phyloP scores from a whole-genome alignment of 2,329 filamentous ascomycete species.

The Hypoxylon sp. region DNA sequence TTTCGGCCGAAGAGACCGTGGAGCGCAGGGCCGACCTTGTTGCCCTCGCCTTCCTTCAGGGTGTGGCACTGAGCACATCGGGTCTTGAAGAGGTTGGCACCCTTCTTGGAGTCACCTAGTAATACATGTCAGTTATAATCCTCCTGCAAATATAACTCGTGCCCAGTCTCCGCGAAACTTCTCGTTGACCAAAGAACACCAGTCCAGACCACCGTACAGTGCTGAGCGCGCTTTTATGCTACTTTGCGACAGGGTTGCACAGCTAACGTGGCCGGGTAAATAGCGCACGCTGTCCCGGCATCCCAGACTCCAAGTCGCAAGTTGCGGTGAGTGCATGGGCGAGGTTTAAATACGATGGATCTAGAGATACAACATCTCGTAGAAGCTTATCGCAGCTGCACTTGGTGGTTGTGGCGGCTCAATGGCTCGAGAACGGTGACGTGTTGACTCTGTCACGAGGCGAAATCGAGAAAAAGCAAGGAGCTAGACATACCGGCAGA shows the following conservation, averaged over 20 bases:
- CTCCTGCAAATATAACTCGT: not conserved
- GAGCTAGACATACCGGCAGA: conserved; percentile 57
- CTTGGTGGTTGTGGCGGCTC: conserved; percentile 23
- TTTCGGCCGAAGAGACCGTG: conserved; percentile 98
- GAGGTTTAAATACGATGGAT: conserved; percentile 10
- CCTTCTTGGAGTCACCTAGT: conserved; percentile 92
- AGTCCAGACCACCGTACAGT: not conserved
- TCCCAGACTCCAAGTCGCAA: conserved; percentile 29
- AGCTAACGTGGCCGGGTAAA: conserved; percentile 42
- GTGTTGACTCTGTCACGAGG: conserved; percentile 32
- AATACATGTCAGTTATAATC: conserved; percentile 9
- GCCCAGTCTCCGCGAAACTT: not conserved
- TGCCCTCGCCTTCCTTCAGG: conserved; percentile 86
- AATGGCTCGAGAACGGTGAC: conserved; percentile 48
- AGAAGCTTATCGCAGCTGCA: conserved; percentile 22
- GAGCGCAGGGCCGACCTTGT: conserved; percentile 98
- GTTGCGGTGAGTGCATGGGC: conserved; percentile 5
- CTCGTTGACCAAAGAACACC: not conserved
- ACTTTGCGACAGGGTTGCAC: conserved; percentile 18
- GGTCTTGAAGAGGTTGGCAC: conserved; percentile 99
- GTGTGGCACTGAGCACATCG: conserved; percentile 99
- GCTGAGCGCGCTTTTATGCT: not conserved
- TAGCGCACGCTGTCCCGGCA: conserved; percentile 44
- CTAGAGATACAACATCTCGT: conserved; percentile 9
- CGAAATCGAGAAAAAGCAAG: conserved; percentile 36